Evolutionary conservation across 805 yeast species (phyloP).

Genomic region (Barnettozyma californica): DNA sequence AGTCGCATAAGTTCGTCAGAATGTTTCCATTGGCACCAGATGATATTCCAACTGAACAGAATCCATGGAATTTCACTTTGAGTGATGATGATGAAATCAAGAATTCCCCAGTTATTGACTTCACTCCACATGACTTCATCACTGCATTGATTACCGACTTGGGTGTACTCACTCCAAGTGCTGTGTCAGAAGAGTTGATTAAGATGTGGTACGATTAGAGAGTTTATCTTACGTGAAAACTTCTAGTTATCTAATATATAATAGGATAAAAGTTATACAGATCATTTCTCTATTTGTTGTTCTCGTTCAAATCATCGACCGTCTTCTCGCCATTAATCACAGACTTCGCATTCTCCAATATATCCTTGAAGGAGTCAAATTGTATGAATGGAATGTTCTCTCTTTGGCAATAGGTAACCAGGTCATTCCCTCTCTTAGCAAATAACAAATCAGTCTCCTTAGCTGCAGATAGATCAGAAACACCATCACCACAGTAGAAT

Average conservation of each 20-base stretch:
- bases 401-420: conserved; percentile 75
- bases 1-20: conserved; percentile 93
- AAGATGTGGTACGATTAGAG: conserved; percentile 92
- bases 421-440: conserved; percentile 89
- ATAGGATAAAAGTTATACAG: background rate
- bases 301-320: conserved; percentile 32
- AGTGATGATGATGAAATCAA: conserved; percentile 30
- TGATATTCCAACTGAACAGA: conserved; percentile 66
- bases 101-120: conserved; percentile 65
- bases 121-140: conserved; percentile 92
- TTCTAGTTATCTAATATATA: background rate
- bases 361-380: conserved; percentile 72
- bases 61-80: conserved; percentile 42
- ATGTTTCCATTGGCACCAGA: conserved; percentile 91
- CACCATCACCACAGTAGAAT: conserved; percentile 98
- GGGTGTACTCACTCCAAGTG: conserved; percentile 95
- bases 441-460: conserved; percentile 89
- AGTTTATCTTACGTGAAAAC: background rate
- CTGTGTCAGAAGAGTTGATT: conserved; percentile 96
- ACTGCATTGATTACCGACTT: conserved; percentile 95
- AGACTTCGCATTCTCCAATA: conserved; percentile 52
- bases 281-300: background rate
- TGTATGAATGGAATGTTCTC: conserved; percentile 82
- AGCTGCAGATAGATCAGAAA: conserved; percentile 91
- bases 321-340: conserved; percentile 42